Evolutionary conservation across 2,329 filamentous ascomycete genomes (phyloP), one percentile per base, ranked within the genome.

Genomic region (Rhytidhysteron rufulum): DNA sequence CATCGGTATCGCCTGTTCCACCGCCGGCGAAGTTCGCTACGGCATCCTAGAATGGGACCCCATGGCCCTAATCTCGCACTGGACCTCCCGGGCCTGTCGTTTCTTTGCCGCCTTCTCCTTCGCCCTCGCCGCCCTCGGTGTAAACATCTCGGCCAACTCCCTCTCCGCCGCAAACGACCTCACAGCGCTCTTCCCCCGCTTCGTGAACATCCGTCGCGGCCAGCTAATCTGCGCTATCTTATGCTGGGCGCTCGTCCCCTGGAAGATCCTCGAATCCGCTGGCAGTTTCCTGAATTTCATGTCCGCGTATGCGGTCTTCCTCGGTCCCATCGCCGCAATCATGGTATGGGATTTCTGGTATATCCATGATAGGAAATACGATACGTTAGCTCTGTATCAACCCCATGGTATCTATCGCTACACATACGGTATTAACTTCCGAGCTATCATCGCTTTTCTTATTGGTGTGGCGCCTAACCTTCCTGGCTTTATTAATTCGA

Each of bases 281-380:
- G 55, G 60, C 9, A 62, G 51, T 11, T 70, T 73, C 34, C 50
- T 73, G 3, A 73, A 75, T 31, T 86, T 86, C 62, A 83, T 87
- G 74, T 71, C 74, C 31, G 82, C 80, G 1, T 81, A 83, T 56
- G 74, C 76, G 1, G 72, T 85, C 29, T 85, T 86, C 62, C 66
- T 85, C 0, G 80, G 78, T 0, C 80, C 81, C 0, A 80, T 85
- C 42, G 77, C 78, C 0, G 73, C 74, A 1, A 78, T 84, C 47
- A 74, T 83, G 64, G 66, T 73, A 0, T 70, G 71, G 10, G 80
- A 84, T 48, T 83, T 76, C 53, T 83, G 78, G 77, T 53, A 80
- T 31, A 60, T 83, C 6, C 75, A 77, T 39, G 41, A 42, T 2
- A 50, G 61, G 46, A 74, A 66, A 53, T 73, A 76, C 51, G 72